Evolutionary conservation across 345 rosid genomes (phyloP), one percentile per base, ranked within the genome.

Genomic region (Anastatica hierochuntica): DNA sequence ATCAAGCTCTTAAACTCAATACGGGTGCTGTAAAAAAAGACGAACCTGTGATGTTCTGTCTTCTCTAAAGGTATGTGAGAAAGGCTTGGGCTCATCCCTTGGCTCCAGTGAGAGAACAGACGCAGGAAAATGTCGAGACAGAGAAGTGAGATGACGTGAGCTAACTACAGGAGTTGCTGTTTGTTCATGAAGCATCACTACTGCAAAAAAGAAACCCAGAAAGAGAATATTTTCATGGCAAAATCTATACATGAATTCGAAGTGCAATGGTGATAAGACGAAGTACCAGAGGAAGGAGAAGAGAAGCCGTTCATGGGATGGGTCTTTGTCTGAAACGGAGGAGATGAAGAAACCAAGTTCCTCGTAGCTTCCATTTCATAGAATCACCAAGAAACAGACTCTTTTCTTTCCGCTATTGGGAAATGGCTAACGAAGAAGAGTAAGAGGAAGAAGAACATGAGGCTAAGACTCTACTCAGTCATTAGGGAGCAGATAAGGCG

Each of bases 81-180:
- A 68, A 58, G 83, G 60, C 54, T 67, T 70, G 31, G 70, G 61
- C 43, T 79, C 94, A 37, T 83, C 85, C 1, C 77, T 77, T 67
- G 79, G 90, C 76, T 85, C 94, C 74, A 75, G 95, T 52, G 70
- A 75, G 48, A 76, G 81, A 52, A 80, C 84, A 13, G 92, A 84
- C 5, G 81, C 59, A 38, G 96, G 86, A 39, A 87, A 75, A 64
- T 74, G 79, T 35, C 75, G 80, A 67, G 81, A 69, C 19, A 68
- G 50, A n/a, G 85, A 73, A 34, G 70, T 64, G 34, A 67, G 62
- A 56, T 81, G 79, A 41, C 73, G 68, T 27, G 94, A 75, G 43
- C 76, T 56, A 40, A 72, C 71, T 2, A 73, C 70, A 56, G 72
- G 59, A 37, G 78, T 70, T 14, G 75, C 60, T 26, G 79, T 76